Conservation (phyloP, 371 early-diverging fungal species). For the Apophysomyces trapeziformis region DNA sequence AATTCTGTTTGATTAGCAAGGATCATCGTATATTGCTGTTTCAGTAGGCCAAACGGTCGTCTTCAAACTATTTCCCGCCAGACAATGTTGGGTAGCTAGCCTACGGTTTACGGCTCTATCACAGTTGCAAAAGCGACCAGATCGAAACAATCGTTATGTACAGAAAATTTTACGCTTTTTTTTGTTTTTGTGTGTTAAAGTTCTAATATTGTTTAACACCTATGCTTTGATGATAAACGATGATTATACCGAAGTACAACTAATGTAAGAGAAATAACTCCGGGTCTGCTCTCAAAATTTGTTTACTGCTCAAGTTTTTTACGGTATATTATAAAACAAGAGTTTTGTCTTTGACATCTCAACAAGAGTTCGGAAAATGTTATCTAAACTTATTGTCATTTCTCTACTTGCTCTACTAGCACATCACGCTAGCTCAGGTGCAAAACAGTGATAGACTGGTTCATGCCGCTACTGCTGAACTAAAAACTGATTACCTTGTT, state of each 20-base stretch:
- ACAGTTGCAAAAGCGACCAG: no score
- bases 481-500: background rate
- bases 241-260: background rate
- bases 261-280: background rate
- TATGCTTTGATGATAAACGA: background rate
- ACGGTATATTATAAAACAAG: background rate
- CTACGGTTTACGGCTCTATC: no score
- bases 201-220: no score
- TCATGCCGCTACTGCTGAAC: background rate
- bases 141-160: no score
- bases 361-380: background rate
- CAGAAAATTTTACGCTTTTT: no score
- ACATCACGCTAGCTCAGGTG: background rate
- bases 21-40: no score
- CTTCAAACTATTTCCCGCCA: no score
- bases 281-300: background rate
- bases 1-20: background rate
- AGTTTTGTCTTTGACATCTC: background rate
- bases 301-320: background rate
- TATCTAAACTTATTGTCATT: background rate
- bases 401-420: background rate
- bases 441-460: no score
- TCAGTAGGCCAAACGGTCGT: no score
- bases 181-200: no score
- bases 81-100: no score